These are phyloP conservation scores for Fusarium sp. DNA, from an alignment of 2,329 filamentous ascomycete species.

Conservation along the genomic window DNA sequence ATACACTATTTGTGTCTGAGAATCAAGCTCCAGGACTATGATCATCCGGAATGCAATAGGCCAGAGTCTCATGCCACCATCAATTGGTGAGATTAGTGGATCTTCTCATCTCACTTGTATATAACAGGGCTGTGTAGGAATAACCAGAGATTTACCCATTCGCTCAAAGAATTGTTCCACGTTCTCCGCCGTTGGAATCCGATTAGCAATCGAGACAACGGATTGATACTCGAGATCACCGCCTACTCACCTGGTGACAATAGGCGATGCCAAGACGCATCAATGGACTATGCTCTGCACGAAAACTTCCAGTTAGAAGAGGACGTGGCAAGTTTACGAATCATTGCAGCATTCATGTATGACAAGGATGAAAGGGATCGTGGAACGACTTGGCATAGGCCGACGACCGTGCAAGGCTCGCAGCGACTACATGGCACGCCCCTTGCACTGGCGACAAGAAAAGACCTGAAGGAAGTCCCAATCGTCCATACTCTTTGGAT, in stretches of 20 bases:
- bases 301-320: not conserved
- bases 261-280: fast-evolving
- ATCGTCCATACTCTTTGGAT: not conserved
- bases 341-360: fast-evolving
- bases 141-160: not conserved
- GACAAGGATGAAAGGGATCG: not conserved
- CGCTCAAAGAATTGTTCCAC: fast-evolving
- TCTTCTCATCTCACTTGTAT: fast-evolving
- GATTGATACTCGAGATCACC: not conserved
- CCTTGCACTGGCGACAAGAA: fast-evolving
- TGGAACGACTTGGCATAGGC: not conserved
- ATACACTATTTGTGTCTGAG: not conserved
- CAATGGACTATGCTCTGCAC: not conserved
- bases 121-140: not conserved
- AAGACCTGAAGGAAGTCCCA: fast-evolving
- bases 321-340: not conserved
- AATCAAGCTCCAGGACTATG: not conserved
- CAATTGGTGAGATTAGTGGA: not conserved
- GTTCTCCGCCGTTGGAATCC: not conserved
- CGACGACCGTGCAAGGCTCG: fast-evolving
- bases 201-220: fast-evolving
- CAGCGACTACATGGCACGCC: fast-evolving
- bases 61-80: not conserved
- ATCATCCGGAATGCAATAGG: not conserved
- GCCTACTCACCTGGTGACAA: not conserved